Evolutionary conservation across 2,329 filamentous ascomycete genomes (phyloP).

Genomic region (Ceratocystis eucalypticola): DNA sequence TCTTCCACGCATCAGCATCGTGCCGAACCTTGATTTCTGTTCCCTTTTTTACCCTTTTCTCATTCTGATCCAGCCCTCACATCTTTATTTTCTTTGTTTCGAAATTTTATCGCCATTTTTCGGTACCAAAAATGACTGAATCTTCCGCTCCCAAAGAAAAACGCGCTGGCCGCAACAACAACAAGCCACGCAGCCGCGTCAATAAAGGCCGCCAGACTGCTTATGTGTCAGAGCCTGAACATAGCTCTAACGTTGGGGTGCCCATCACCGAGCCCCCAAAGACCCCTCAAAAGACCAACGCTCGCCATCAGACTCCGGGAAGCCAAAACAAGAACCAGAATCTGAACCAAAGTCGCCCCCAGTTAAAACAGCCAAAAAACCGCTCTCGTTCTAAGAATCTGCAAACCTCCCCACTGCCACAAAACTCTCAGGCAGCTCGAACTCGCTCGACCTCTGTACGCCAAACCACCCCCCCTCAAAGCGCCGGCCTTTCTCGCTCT

Average conservation of each 20-base stretch:
- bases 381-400: constrained; percentile 21
- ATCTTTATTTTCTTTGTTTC: not conserved
- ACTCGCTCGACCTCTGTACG: constrained; percentile 19
- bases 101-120: not conserved
- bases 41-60: not conserved
- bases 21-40: constrained; percentile 13
- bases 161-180: constrained; percentile 31
- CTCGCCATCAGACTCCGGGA: constrained; percentile 26
- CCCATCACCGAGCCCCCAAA: constrained; percentile 24
- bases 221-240: constrained; percentile 48
- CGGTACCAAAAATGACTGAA: not conserved
- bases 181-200: constrained; percentile 25
- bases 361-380: constrained; percentile 23
- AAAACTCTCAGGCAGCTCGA: constrained; percentile 32
- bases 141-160: constrained; percentile 19
- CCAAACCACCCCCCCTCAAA: constrained; percentile 18
- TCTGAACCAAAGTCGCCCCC: constrained; percentile 9
- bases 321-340: constrained; percentile 22
- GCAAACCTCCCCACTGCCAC: constrained; percentile 31
- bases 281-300: constrained; percentile 36
- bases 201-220: constrained; percentile 32
- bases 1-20: constrained; percentile 12
- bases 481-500: constrained; percentile 14
- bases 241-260: constrained; percentile 19
- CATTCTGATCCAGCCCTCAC: too few relatives aligned